Evolutionary conservation across 345 rosid species (phyloP).

Genomic region (Zanthoxylum bungeanum): DNA sequence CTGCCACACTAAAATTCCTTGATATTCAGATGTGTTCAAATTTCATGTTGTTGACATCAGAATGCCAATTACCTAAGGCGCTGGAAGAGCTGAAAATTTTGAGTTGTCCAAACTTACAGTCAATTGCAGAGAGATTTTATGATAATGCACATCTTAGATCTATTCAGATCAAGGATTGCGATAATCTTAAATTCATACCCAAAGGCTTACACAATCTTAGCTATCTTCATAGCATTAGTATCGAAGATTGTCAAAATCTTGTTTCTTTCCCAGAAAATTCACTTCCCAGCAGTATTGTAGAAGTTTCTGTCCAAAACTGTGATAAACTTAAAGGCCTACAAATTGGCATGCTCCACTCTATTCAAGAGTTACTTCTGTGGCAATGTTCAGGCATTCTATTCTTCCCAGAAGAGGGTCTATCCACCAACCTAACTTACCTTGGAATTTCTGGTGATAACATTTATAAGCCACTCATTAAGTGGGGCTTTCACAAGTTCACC

Average conservation of each 20-base stretch:
- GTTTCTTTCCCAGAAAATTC: not conserved
- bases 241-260: not conserved
- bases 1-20: no score
- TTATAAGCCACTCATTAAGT: not conserved
- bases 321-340: slow-evolving; percentile 1
- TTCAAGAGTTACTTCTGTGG: slow-evolving; percentile 11
- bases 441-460: not conserved
- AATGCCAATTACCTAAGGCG: not conserved
- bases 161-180: slow-evolving; percentile 1
- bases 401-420: slow-evolving; percentile 19
- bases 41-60: no score
- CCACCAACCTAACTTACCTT: slow-evolving; percentile 13
- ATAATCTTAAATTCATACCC: slow-evolving; percentile 12
- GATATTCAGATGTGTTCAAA: no score
- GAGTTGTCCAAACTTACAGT: not conserved
- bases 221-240: not conserved
- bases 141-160: not conserved
- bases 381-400: slow-evolving; percentile 9
- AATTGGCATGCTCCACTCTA: slow-evolving; percentile 1
- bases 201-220: slow-evolving; percentile 8
- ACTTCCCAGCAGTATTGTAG: not conserved
- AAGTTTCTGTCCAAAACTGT: not conserved
- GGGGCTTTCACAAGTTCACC: slow-evolving; percentile 18
- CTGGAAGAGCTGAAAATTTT: not conserved
- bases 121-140: slow-evolving; percentile 8